phyloP scores from a whole-genome alignment of 768 basidiomycete species.

The Tulasnella sp. region DNA sequence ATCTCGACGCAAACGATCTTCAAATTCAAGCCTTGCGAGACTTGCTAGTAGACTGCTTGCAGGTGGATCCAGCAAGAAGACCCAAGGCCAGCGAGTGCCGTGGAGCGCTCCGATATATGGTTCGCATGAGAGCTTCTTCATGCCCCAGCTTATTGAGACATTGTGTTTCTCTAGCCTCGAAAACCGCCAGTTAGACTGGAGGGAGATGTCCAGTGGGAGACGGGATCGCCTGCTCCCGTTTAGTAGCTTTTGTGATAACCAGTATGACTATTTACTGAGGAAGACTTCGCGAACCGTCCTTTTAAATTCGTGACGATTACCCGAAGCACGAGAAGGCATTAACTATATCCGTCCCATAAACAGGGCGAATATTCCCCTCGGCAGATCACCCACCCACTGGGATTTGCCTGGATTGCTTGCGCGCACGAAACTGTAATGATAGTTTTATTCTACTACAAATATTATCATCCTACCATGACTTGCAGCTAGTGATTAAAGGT shows the following conservation, averaged over 20 bases:
- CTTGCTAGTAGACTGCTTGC: background rate
- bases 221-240: background rate
- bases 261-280: too few relatives aligned
- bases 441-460: too few relatives aligned
- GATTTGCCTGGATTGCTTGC: too few relatives aligned
- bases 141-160: background rate
- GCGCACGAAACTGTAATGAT: too few relatives aligned
- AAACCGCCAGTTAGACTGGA: background rate
- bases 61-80: background rate
- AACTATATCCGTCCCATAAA: too few relatives aligned
- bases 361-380: too few relatives aligned
- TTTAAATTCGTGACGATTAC: too few relatives aligned
- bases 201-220: background rate
- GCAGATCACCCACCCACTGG: too few relatives aligned
- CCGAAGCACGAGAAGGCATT: too few relatives aligned
- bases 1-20: background rate
- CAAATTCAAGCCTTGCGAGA: background rate
- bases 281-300: too few relatives aligned
- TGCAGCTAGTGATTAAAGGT: too few relatives aligned
- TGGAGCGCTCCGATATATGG: background rate
- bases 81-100: background rate
- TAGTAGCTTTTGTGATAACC: background rate
- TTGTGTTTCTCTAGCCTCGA: background rate
- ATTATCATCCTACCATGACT: too few relatives aligned
- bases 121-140: background rate